These are phyloP conservation scores for Amyloporia xantha DNA, from an alignment of 768 basidiomycete species.

Conservation along the genomic window DNA sequence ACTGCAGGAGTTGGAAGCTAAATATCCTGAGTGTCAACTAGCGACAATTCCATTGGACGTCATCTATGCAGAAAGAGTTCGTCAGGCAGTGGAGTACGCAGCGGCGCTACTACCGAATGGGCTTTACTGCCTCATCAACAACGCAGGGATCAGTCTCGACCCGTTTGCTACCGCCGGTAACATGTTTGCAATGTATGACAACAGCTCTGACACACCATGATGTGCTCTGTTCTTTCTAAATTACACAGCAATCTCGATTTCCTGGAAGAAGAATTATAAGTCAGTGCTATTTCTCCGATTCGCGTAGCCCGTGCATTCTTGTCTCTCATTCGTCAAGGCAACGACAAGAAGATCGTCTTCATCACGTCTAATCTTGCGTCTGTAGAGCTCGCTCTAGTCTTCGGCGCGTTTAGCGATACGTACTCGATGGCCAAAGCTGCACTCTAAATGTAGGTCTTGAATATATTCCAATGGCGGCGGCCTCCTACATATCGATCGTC, in stretches of 20 bases:
- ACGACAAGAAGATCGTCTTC: slow-evolving; percentile 9
- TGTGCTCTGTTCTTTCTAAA: background rate
- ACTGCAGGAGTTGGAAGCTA: background rate
- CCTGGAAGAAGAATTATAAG: background rate
- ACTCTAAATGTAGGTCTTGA: slow-evolving; percentile 11
- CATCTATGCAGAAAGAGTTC: no score
- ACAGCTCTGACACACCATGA: no score
- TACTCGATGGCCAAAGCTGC: slow-evolving; percentile 11
- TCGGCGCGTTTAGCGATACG: background rate
- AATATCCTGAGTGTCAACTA: no score
- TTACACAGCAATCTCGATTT: background rate
- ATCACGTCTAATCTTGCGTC: slow-evolving; percentile 6
- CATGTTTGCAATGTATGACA: background rate
- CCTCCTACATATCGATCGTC: background rate
- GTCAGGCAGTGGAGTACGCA: no score
- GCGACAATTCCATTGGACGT: no score
- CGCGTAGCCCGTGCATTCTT: slow-evolving; percentile 5
- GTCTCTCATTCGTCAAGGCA: slow-evolving; percentile 4
- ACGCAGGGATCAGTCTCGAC: background rate
- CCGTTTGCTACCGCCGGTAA: background rate
- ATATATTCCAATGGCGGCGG: no score
- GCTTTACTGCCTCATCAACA: slow-evolving; percentile 1
- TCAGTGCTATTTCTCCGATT: slow-evolving; percentile 6
- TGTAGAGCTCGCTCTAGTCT: background rate
- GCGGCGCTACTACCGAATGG: no score